A percentile compares a stretch with the other conserved stretches of the same genome.
Evolutionary conservation across 441 rosid species (phyloP).

Genomic region (Euphorbia neoarborescens): DNA sequence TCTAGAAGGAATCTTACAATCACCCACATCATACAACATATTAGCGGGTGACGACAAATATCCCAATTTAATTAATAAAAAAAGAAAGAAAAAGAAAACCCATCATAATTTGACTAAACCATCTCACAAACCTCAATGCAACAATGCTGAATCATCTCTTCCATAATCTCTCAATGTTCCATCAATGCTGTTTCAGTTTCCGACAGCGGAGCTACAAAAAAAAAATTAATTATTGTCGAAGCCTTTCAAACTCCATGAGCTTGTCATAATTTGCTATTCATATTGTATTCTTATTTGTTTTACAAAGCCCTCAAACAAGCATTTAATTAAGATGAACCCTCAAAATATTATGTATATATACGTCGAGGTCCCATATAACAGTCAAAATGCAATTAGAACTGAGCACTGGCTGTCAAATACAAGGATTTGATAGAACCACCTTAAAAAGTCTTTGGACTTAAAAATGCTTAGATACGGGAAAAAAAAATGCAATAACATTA

Average conservation of each 20-base stretch:
- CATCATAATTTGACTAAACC: slow-evolving; percentile 21
- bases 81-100: slow-evolving; percentile 17
- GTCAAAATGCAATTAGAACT: neutral
- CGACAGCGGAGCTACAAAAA: slow-evolving; percentile 79
- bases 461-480: neutral
- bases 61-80: slow-evolving; percentile 21
- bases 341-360: neutral
- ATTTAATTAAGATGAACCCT: neutral
- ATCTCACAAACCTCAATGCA: slow-evolving; percentile 13
- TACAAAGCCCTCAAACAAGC: neutral
- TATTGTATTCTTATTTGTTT: neutral
- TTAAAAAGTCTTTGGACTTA: neutral
- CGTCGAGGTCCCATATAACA: neutral
- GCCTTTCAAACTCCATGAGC: neutral
- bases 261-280: neutral
- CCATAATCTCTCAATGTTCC: slow-evolving; percentile 50
- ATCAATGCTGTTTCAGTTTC: slow-evolving; percentile 91
- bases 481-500: neutral
- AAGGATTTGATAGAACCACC: neutral
- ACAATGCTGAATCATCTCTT: slow-evolving; percentile 15
- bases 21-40: slow-evolving; percentile 23
- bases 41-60: slow-evolving; percentile 25
- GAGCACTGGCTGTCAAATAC: neutral
- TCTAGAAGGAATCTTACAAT: slow-evolving; percentile 19
- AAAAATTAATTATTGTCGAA: slow-evolving; percentile 16